phyloP scores from a whole-genome alignment of 169 alveolate genomes.

The Perkinsus marinus region DNA sequence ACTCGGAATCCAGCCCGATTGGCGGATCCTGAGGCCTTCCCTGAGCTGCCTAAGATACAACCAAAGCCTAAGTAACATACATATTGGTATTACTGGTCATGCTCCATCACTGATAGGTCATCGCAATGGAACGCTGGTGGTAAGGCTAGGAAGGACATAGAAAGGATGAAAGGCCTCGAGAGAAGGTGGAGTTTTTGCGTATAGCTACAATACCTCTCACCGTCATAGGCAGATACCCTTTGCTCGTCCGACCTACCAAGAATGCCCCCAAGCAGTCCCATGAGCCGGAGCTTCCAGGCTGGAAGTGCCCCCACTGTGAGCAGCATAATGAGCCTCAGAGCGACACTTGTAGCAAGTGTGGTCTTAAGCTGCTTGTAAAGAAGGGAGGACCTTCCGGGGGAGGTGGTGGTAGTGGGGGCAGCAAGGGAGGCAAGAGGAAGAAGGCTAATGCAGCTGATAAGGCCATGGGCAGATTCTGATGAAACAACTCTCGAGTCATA shows the following conservation, averaged over 20 bases:
- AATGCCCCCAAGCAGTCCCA: not conserved
- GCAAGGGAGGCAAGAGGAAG: not conserved
- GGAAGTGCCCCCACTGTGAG: not conserved
- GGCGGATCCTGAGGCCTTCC: not conserved
- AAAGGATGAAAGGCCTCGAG: not conserved
- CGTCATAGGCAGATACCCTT: not conserved
- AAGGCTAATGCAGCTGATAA: not conserved
- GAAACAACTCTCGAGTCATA: too few relatives aligned
- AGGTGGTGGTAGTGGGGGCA: not conserved
- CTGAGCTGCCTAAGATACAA: not conserved
- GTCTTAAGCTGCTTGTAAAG: not conserved
- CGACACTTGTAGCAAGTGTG: not conserved
- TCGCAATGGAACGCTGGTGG: not conserved
- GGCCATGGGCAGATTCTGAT: not conserved
- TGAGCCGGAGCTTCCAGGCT: not conserved
- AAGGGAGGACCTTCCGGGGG: not conserved
- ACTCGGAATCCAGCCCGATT: not conserved
- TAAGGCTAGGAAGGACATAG: not conserved
- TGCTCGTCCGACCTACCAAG: not conserved
- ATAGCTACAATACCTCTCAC: not conserved
- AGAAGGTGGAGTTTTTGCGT: not conserved
- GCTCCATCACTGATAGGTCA: not conserved
- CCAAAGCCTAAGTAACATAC: not conserved
- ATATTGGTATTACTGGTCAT: not conserved
- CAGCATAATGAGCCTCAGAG: not conserved